A percentile compares a stretch with the other conserved stretches of the same genome.
Conservation (phyloP, 495 filamentous ascomycete genomes). For the Acidomyces sp. region DNA sequence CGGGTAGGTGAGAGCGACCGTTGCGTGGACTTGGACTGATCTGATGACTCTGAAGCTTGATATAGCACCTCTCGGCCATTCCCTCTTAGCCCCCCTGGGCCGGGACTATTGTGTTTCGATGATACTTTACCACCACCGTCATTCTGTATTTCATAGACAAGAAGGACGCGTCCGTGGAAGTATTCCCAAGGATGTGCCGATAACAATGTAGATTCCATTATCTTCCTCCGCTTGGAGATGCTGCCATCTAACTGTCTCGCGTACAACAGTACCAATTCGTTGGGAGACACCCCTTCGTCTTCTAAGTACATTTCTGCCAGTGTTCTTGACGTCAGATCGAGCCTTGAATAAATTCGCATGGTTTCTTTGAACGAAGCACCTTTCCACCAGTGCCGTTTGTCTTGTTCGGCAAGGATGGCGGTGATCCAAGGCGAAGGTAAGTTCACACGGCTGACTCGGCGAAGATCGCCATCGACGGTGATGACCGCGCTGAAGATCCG, state of each 20-base stretch:
- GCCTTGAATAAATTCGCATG: background rate
- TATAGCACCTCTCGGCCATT: background rate
- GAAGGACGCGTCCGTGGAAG: conserved; percentile 1
- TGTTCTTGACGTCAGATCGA: background rate
- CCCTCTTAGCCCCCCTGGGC: background rate
- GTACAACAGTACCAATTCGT: background rate
- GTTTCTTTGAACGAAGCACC: conserved; percentile 4
- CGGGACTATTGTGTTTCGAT: background rate
- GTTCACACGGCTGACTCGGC: background rate
- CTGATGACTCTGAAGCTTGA: background rate
- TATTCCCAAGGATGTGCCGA: conserved; percentile 2
- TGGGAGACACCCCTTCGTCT: background rate
- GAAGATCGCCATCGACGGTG: conserved; percentile 1
- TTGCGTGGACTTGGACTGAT: background rate
- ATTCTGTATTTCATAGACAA: conserved; percentile 1
- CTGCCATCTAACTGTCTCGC: background rate
- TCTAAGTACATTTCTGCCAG: conserved; percentile 1
- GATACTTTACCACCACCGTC: background rate
- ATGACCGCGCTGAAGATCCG: background rate
- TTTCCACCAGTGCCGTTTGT: conserved; percentile 3
- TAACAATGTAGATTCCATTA: conserved; percentile 2
- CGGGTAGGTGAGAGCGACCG: background rate
- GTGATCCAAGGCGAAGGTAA: conserved; percentile 1
- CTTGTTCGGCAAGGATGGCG: conserved; percentile 1
- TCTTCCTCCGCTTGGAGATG: background rate